Conservation (phyloP, 306 rosid species). For the Rosa lucieae region DNA sequence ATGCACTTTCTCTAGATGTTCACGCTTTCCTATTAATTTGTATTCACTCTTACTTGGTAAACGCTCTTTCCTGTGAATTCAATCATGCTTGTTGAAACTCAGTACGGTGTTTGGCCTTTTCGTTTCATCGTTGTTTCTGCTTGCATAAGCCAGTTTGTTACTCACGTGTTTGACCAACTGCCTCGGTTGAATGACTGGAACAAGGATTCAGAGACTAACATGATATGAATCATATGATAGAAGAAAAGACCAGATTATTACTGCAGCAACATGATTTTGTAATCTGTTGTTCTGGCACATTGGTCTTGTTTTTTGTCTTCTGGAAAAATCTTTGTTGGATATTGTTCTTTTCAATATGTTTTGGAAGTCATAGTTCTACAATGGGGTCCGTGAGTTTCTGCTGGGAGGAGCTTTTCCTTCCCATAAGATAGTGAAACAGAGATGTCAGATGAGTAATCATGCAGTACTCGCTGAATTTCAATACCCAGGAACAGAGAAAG, state of each 20-base stretch:
- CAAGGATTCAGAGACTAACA: background rate
- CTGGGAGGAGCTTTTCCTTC: background rate
- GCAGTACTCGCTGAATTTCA: background rate
- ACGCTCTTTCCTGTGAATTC: background rate
- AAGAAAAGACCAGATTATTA: background rate
- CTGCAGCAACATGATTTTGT: background rate
- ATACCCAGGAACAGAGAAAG: background rate
- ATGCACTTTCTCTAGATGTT: slow-evolving; percentile 16
- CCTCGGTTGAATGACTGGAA: background rate
- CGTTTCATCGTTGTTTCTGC: background rate
- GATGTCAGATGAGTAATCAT: background rate
- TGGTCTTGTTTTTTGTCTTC: background rate
- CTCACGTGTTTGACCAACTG: slow-evolving; percentile 1
- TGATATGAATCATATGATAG: background rate
- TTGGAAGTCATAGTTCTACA: background rate
- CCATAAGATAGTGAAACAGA: background rate
- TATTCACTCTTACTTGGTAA: background rate
- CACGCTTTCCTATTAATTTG: slow-evolving; percentile 5
- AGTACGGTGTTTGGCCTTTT: background rate
- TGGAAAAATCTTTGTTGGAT: background rate
- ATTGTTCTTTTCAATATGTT: background rate
- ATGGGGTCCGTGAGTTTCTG: background rate
- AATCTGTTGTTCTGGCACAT: background rate
- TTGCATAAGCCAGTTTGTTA: background rate
- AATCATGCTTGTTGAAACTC: background rate